Conservation (phyloP, 2,329 filamentous ascomycete genomes). For the Microdochium paspali region DNA sequence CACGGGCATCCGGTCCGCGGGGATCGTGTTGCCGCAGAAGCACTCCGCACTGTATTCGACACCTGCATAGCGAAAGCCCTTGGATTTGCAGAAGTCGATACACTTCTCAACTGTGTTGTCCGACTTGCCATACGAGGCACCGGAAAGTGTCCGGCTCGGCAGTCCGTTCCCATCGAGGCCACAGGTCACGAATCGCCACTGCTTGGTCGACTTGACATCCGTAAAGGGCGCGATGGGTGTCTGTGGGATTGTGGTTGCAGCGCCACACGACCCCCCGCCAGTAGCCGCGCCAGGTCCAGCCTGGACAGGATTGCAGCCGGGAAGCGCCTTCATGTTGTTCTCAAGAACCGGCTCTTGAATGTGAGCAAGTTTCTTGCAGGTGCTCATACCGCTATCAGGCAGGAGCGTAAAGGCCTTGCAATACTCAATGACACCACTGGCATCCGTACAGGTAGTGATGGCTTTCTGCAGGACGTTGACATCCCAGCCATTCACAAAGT, state of each 20-base stretch:
- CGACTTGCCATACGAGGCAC: constrained; percentile 5
- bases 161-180: constrained; percentile 22
- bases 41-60: constrained; percentile 15
- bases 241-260: constrained; percentile 25
- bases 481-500: constrained; percentile 55
- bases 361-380: constrained; percentile 34
- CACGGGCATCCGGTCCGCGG: constrained; percentile 21
- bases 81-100: constrained; percentile 8
- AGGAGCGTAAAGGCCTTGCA: constrained; percentile 32
- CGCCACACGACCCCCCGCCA: constrained; percentile 17
- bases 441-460: constrained; percentile 34
- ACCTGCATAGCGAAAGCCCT: constrained; percentile 11
- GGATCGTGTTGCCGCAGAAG: constrained; percentile 17
- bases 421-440: constrained; percentile 30
- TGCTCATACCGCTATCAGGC: constrained; percentile 24
- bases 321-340: constrained; percentile 33
- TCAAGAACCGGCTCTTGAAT: constrained; percentile 28
- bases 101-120: constrained; percentile 17
- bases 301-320: constrained; percentile 43
- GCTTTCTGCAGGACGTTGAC: constrained; percentile 35
- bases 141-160: constrained; percentile 14
- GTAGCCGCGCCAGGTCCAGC: constrained; percentile 14
- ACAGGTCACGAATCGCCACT: constrained; percentile 45
- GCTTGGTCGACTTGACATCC: constrained; percentile 29
- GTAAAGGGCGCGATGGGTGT: constrained; percentile 27